Conservation (phyloP, 768 basidiomycete species). For the Holtermanniella nyarrowii region DNA sequence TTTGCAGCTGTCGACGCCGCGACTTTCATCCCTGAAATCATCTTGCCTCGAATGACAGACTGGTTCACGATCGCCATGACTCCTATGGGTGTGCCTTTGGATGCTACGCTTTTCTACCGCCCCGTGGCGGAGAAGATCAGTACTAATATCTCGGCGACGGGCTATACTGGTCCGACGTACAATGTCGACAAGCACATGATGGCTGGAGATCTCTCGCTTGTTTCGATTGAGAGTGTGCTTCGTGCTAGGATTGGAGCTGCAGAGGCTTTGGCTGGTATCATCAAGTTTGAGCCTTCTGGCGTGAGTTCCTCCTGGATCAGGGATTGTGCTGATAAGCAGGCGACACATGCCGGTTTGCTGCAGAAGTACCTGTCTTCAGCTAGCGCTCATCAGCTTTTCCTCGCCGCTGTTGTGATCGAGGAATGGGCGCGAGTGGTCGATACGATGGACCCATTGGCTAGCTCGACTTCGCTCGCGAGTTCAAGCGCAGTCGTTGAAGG, state of each 20-base stretch:
- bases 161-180: conserved; percentile 47
- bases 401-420: conserved; percentile 74
- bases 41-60: conserved; percentile 39
- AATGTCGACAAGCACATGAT: conserved; percentile 97
- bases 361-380: conserved; percentile 71
- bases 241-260: conserved; percentile 71
- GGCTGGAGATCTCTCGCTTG: conserved; percentile 72
- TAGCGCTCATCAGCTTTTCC: conserved; percentile 81
- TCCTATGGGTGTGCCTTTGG: conserved; percentile 70
- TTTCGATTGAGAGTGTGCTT: conserved; percentile 63
- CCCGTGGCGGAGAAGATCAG: conserved; percentile 44
- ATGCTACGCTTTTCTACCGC: conserved; percentile 58
- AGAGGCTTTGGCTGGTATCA: conserved; percentile 53
- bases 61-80: conserved; percentile 88
- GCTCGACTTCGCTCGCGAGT: conserved; percentile 45
- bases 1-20: conserved; percentile 48
- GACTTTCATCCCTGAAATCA: neutral
- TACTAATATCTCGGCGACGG: neutral
- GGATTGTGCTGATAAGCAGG: neutral
- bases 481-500: conserved; percentile 54
- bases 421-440: conserved; percentile 65
- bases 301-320: neutral
- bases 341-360: conserved; percentile 56
- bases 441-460: conserved; percentile 23
- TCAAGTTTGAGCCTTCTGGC: neutral